Percentiles rank a stretch among this genome's conserved stretches.
These are phyloP conservation scores for Pueraria montana DNA, from an alignment of 306 rosid species.

Conservation along the genomic window DNA sequence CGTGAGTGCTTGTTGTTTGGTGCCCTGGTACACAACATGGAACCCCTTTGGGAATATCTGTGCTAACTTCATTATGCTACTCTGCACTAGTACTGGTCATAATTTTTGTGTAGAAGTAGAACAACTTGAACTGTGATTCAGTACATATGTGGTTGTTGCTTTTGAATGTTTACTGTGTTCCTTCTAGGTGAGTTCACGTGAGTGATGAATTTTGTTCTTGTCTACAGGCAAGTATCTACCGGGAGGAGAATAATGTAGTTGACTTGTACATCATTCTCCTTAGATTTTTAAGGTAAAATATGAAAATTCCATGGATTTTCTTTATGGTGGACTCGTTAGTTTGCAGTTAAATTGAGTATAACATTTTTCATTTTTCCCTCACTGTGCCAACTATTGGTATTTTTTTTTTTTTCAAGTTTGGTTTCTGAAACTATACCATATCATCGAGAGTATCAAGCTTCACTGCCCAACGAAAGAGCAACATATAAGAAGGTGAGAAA, in stretches of 20 bases:
- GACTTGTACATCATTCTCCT: slow-evolving; percentile 93
- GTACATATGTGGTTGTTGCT: neutral
- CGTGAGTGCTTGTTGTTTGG: neutral
- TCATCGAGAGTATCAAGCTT: slow-evolving; percentile 82
- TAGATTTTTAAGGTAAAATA: slow-evolving; percentile 85
- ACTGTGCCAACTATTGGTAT: neutral
- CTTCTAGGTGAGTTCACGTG: slow-evolving; percentile 38
- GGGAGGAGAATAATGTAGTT: slow-evolving; percentile 85
- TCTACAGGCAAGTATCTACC: slow-evolving; percentile 79
- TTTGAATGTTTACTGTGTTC: slow-evolving; percentile 14
- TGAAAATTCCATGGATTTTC: slow-evolving; percentile 28
- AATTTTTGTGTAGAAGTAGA: slow-evolving; percentile 24
- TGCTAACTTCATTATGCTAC: slow-evolving; percentile 11
- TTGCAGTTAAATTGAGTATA: slow-evolving; percentile 21
- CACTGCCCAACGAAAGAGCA: slow-evolving; percentile 66
- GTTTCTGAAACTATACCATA: slow-evolving; percentile 92
- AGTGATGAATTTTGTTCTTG: slow-evolving; percentile 30
- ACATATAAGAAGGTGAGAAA: slow-evolving; percentile 69
- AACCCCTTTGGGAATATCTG: slow-evolving; percentile 6
- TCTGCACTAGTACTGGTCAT: neutral
- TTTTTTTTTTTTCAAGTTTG: slow-evolving; percentile 64
- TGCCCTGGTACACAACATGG: neutral
- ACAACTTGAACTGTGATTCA: slow-evolving; percentile 31
- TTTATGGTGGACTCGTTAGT: neutral
- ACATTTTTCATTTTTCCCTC: slow-evolving; percentile 3